Percentiles rank a stretch among this genome's conserved stretches.
Evolutionary conservation across 164 flowering plant genomes (phyloP).

Genomic region (Taxillus chinensis): DNA sequence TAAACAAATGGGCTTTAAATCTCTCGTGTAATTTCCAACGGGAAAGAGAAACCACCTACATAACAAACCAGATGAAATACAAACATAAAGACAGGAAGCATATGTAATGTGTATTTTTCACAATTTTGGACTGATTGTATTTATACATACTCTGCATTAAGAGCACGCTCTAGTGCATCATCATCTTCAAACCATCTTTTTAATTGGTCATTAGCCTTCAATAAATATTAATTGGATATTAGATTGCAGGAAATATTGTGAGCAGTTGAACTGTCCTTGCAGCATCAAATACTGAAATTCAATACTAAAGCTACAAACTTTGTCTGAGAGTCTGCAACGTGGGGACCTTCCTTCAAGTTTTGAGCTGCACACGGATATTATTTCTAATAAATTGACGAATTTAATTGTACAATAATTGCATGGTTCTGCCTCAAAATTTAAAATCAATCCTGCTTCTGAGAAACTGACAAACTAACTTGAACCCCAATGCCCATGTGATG

Average conservation of each 20-base stretch:
- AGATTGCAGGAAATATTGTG: not conserved
- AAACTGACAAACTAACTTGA: too few relatives aligned
- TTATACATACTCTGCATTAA: slow-evolving; percentile 66
- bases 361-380: slow-evolving; percentile 35
- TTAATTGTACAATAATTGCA: too few relatives aligned
- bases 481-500: too few relatives aligned
- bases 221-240: slow-evolving; percentile 7
- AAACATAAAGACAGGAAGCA: not conserved
- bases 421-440: too few relatives aligned
- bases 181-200: slow-evolving; percentile 77
- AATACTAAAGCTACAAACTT: slow-evolving; percentile 36
- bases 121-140: slow-evolving; percentile 7
- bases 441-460: too few relatives aligned
- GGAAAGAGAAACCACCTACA: slow-evolving; percentile 87
- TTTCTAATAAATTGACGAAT: too few relatives aligned
- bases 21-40: slow-evolving; percentile 21
- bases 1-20: slow-evolving; percentile 40
- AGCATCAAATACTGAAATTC: not conserved
- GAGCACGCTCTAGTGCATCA: slow-evolving; percentile 87
- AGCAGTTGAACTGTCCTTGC: not conserved
- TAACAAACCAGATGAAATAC: slow-evolving; percentile 6
- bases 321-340: slow-evolving; percentile 78
- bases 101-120: not conserved
- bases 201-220: slow-evolving; percentile 62
- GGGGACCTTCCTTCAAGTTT: slow-evolving; percentile 82